A percentile compares a stretch with the other conserved stretches of the same genome.
Conservation (phyloP, 129 eudicot species). For the Chrysanthemum lavandulifolium region DNA sequence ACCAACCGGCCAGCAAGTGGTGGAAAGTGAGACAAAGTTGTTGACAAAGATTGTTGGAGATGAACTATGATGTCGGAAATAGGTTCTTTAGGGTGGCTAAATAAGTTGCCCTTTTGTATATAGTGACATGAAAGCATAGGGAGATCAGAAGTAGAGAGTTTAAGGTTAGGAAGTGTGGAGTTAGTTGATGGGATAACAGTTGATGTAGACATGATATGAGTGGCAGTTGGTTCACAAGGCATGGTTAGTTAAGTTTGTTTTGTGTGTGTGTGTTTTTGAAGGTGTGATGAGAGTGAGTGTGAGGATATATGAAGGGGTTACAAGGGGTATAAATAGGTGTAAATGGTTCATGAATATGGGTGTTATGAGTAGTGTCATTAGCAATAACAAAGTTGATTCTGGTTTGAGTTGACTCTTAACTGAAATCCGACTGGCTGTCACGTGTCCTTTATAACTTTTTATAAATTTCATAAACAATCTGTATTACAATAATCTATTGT, state of each 20-base stretch:
- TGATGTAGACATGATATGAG: slow-evolving; percentile 38
- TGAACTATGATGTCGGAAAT: slow-evolving; percentile 36
- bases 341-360: slow-evolving; percentile 34
- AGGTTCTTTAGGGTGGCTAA: slow-evolving; percentile 39
- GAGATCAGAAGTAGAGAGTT: slow-evolving; percentile 76
- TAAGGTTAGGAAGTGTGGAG: slow-evolving; percentile 42
- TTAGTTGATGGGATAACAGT: slow-evolving; percentile 42
- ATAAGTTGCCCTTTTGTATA: slow-evolving; percentile 78
- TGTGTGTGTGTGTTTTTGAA: not conserved
- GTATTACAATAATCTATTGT: no score
- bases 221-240: slow-evolving; percentile 35
- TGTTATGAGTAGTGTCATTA: slow-evolving; percentile 19
- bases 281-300: slow-evolving; percentile 9
- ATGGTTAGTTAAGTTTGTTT: slow-evolving; percentile 22
- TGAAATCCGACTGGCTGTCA: slow-evolving; percentile 35
- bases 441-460: slow-evolving; percentile 30
- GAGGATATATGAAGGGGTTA: slow-evolving; percentile 9
- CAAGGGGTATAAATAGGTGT: slow-evolving; percentile 34
- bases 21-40: slow-evolving; percentile 55
- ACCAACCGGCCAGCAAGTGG: slow-evolving; percentile 74
- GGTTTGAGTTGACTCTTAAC: slow-evolving; percentile 37
- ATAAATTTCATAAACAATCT: not conserved
- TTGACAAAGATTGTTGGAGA: slow-evolving; percentile 44
- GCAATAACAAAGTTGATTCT: slow-evolving; percentile 26
- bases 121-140: slow-evolving; percentile 91